These are phyloP conservation scores for Ophiostoma fasciatum DNA, from an alignment of 2,329 filamentous ascomycete genomes.

Conservation along the genomic window DNA sequence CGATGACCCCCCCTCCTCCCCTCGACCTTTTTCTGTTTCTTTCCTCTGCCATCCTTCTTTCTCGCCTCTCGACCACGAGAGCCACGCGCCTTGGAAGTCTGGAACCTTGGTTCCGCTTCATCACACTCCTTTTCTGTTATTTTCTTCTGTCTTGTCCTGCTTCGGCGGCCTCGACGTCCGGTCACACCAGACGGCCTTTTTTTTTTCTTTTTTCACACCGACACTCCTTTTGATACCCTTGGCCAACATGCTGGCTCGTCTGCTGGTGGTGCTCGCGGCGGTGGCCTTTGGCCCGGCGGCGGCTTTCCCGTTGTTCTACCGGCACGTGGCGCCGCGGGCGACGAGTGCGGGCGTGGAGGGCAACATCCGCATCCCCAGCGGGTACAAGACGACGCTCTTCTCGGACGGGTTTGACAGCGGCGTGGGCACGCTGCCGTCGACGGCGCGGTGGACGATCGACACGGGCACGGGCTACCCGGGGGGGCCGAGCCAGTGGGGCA, in stretches of 20 bases:
- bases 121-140: slow-evolving; percentile 1
- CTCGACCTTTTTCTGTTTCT: not conserved
- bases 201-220: not conserved
- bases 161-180: too few species aligned
- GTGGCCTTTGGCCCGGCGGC: not conserved
- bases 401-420: slow-evolving; percentile 16
- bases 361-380: slow-evolving; percentile 7
- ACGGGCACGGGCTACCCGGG: slow-evolving; percentile 30
- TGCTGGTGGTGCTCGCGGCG: slow-evolving; percentile 5
- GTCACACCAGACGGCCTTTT: not conserved
- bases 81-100: too few species aligned
- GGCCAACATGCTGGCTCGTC: slow-evolving; percentile 1
- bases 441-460: slow-evolving; percentile 27
- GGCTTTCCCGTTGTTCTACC: slow-evolving; percentile 6
- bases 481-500: slow-evolving; percentile 33
- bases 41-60: not conserved
- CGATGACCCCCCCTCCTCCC: too few species aligned
- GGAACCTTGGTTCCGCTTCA: not conserved
- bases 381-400: slow-evolving; percentile 19
- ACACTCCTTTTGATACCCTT: not conserved
- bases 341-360: slow-evolving; percentile 6
- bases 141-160: too few species aligned
- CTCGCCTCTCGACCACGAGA: not conserved
- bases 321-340: slow-evolving; percentile 2
- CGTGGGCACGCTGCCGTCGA: slow-evolving; percentile 20